phyloP scores from a whole-genome alignment of 306 rosid genomes.

The Chamaecrista fasciculata region DNA sequence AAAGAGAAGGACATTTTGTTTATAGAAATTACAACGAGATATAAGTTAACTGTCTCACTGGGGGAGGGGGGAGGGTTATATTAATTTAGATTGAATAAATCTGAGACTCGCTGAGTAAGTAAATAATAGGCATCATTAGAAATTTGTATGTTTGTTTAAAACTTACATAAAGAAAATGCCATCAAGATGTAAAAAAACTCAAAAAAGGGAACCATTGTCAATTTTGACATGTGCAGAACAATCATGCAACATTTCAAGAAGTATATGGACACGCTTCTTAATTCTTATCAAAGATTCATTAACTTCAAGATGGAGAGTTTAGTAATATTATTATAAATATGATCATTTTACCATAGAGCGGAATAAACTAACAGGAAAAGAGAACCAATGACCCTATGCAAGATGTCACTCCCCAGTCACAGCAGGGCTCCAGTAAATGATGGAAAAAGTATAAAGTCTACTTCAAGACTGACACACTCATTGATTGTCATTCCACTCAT shows the following conservation, averaged over 20 bases:
- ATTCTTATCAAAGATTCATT: conserved; percentile 1
- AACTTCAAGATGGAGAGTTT: not conserved
- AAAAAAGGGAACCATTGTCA: not conserved
- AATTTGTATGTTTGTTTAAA: not conserved
- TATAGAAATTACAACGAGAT: not conserved
- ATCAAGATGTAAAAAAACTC: not conserved
- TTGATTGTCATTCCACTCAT: not conserved
- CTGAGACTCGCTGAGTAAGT: not conserved
- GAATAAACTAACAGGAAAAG: conserved; percentile 18
- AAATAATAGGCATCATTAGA: not conserved
- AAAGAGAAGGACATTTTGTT: not conserved
- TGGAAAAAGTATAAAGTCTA: not conserved
- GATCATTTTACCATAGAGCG: not conserved
- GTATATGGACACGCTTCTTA: not conserved
- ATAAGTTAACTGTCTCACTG: not conserved
- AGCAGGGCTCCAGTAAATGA: not conserved
- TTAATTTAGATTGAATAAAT: not conserved
- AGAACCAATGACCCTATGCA: not conserved
- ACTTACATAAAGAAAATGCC: conserved; percentile 3
- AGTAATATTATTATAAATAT: not conserved
- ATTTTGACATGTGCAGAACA: not conserved
- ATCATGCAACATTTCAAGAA: not conserved
- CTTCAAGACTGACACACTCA: not conserved
- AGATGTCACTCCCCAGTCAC: not conserved
- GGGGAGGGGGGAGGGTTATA: too few species aligned